Evolutionary conservation across 495 filamentous ascomycete species (phyloP).

Genomic region (Hypoxylon lenormandii): DNA sequence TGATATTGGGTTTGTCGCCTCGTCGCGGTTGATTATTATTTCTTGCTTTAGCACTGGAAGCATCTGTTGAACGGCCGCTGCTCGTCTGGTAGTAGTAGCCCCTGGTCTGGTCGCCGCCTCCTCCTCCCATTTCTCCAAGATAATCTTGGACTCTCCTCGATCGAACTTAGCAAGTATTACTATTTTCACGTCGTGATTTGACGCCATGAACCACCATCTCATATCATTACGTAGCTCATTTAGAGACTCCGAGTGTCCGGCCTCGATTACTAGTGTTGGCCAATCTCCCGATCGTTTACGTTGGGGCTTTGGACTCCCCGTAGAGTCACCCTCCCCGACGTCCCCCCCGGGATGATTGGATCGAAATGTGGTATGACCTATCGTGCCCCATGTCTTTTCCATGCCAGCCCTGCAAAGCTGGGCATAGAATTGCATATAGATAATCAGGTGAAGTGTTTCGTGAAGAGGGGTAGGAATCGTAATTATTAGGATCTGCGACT

Average conservation of each 20-base stretch:
- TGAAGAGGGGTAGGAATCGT: constrained; percentile 3
- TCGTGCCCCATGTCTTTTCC: not conserved
- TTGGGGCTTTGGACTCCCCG: constrained; percentile 27
- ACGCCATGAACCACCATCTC: constrained; percentile 52
- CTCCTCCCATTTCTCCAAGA: constrained; percentile 48
- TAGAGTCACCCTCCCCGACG: constrained; percentile 3
- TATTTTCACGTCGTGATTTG: constrained; percentile 49
- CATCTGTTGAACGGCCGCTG: no score
- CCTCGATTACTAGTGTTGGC: constrained; percentile 54
- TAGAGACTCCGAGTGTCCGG: constrained; percentile 48
- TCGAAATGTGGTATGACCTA: not conserved
- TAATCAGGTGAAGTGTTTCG: not conserved
- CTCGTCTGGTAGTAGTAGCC: no score
- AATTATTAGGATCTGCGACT: constrained; percentile 2
- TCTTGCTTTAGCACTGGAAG: no score
- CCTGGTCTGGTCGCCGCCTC: no score
- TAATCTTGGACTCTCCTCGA: constrained; percentile 23
- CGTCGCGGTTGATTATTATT: no score
- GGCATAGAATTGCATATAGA: not conserved
- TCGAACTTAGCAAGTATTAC: constrained; percentile 47
- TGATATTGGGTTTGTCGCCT: no score
- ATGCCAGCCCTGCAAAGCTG: not conserved
- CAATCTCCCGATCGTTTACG: constrained; percentile 31
- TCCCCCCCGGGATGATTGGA: not conserved
- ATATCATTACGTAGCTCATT: constrained; percentile 42